These are phyloP conservation scores for Hyphopichia khmerensis DNA, from an alignment of 1,139 yeast species.

Conservation along the genomic window DNA sequence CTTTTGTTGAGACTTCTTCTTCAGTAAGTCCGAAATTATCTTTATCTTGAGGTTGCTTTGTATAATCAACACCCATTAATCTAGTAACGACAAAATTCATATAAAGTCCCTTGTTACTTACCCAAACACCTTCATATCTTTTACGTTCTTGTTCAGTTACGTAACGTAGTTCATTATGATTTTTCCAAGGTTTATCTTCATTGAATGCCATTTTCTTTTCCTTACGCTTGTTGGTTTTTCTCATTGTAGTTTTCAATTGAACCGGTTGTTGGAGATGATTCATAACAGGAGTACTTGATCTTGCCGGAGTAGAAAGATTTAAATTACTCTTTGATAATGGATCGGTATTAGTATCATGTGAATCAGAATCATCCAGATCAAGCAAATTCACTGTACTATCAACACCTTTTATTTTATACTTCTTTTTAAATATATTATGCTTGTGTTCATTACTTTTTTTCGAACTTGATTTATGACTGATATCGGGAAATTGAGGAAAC, in stretches of 20 bases:
- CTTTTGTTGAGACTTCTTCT: constrained; percentile 26
- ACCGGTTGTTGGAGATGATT: constrained; percentile 28
- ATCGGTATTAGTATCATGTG: constrained; percentile 5
- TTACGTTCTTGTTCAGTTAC: constrained; percentile 75
- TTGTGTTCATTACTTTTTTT: constrained; percentile 5
- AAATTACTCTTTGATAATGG: background rate
- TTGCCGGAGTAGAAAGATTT: constrained; percentile 7
- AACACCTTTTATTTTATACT: constrained; percentile 15
- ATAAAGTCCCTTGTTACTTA: constrained; percentile 73
- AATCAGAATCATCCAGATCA: constrained; percentile 15
- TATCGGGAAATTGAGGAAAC: constrained; percentile 30
- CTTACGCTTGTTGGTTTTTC: constrained; percentile 50
- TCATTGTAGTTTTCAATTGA: constrained; percentile 64
- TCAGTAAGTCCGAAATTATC: constrained; percentile 9
- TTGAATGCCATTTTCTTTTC: constrained; percentile 58
- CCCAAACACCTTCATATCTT: constrained; percentile 93
- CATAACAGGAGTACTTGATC: constrained; percentile 13
- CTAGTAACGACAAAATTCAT: constrained; percentile 41
- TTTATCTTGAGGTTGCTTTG: constrained; percentile 15
- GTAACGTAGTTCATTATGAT: constrained; percentile 61
- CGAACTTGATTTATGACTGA: constrained; percentile 12
- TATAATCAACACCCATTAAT: constrained; percentile 35
- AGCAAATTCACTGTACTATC: constrained; percentile 14
- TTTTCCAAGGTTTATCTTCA: constrained; percentile 95
- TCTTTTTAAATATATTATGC: constrained; percentile 13